phyloP scores from a whole-genome alignment of 1,284 basidiomycete species.

The Irpex lacteus region DNA sequence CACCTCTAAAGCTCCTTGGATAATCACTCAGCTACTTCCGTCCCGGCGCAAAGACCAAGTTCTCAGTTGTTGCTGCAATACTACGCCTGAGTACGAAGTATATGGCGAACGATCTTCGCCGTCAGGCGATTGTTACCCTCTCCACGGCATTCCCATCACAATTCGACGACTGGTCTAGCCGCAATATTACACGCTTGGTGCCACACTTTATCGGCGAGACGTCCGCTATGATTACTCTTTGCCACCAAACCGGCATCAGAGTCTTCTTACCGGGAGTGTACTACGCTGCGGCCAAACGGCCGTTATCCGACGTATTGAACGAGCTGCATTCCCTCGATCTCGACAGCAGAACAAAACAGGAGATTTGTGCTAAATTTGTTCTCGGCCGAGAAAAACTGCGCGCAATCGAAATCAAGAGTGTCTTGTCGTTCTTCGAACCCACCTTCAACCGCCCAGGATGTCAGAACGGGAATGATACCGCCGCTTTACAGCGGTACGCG shows the following conservation, averaged over 20 bases:
- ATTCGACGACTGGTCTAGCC: constrained; percentile 29
- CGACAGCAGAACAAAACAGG: constrained; percentile 4
- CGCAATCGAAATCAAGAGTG: constrained; percentile 7
- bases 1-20: neutral
- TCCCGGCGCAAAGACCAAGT: constrained; percentile 20
- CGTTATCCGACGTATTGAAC: constrained; percentile 10
- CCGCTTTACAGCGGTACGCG: neutral
- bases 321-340: constrained; percentile 11
- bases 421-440: constrained; percentile 14
- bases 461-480: neutral
- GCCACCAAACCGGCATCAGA: constrained; percentile 14
- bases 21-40: constrained; percentile 14
- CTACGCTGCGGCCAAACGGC: constrained; percentile 12
- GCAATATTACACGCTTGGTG: constrained; percentile 18
- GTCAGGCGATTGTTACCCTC: constrained; percentile 34
- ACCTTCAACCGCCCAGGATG: constrained; percentile 13
- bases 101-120: constrained; percentile 34
- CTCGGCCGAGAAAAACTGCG: constrained; percentile 15
- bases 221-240: constrained; percentile 10
- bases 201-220: constrained; percentile 16
- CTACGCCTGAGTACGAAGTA: constrained; percentile 41
- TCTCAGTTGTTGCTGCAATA: constrained; percentile 32
- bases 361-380: constrained; percentile 10
- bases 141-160: constrained; percentile 34
- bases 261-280: constrained; percentile 15